These are phyloP conservation scores for Penicillium sp. DNA, from an alignment of 2,329 filamentous ascomycete genomes.

Conservation along the genomic window DNA sequence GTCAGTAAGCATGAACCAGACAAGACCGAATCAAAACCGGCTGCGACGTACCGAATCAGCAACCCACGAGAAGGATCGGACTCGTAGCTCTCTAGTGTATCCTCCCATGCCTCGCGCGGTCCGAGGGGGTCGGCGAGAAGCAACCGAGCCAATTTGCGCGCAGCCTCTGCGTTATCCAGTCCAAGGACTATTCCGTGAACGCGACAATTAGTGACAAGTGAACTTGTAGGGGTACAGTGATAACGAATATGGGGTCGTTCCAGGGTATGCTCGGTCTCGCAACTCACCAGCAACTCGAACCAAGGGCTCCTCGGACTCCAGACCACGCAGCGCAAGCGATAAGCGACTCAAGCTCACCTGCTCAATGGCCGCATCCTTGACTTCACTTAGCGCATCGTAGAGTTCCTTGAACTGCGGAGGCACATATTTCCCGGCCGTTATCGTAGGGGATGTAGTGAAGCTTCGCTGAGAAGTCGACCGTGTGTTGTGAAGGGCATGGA, in stretches of 20 bases:
- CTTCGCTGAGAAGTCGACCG: constrained; percentile 17
- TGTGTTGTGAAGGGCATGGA: constrained; percentile 6
- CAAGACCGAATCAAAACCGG: neutral
- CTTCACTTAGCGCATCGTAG: constrained; percentile 47
- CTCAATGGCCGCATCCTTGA: constrained; percentile 48
- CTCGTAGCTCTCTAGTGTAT: constrained; percentile 48
- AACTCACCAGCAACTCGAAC: constrained; percentile 50
- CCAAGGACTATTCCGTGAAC: constrained; percentile 40
- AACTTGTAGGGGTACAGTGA: neutral
- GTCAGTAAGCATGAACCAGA: neutral
- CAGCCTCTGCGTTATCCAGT: constrained; percentile 45
- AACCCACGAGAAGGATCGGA: constrained; percentile 51
- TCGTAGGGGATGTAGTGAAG: constrained; percentile 48
- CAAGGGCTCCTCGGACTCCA: constrained; percentile 50
- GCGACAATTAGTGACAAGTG: neutral
- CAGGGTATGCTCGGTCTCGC: too few relatives aligned
- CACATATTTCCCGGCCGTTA: constrained; percentile 50
- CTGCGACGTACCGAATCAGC: constrained; percentile 52
- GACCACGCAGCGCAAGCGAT: constrained; percentile 53
- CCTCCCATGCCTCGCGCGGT: constrained; percentile 61
- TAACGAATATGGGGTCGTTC: neutral
- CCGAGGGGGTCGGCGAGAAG: constrained; percentile 65
- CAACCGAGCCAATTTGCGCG: constrained; percentile 59
- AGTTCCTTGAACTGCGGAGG: constrained; percentile 49
- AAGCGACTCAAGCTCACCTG: constrained; percentile 55